phyloP scores from a whole-genome alignment of 2,329 filamentous ascomycete genomes.

The Trichophyton verrucosum region DNA sequence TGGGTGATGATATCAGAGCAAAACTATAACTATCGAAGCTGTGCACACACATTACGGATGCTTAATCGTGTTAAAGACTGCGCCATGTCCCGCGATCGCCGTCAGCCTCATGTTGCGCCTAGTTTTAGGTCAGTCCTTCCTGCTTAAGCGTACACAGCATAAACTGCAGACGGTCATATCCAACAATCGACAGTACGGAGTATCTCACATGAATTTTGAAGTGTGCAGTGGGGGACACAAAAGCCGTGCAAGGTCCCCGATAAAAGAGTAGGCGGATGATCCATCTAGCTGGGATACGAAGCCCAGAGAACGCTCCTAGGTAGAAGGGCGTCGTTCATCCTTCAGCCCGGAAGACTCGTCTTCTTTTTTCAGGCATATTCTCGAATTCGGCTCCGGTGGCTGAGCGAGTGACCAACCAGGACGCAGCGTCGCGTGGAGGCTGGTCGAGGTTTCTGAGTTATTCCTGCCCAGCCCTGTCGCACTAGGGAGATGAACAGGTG shows the following conservation, averaged over 20 bases:
- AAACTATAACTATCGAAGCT: too few relatives aligned
- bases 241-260: too few relatives aligned
- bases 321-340: neutral
- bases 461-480: neutral
- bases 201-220: too few relatives aligned
- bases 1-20: too few relatives aligned
- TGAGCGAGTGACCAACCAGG: neutral
- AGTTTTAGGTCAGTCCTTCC: neutral
- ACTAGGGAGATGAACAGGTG: neutral
- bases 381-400: neutral
- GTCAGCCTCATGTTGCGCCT: neutral
- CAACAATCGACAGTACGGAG: too few relatives aligned
- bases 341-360: neutral
- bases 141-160: neutral
- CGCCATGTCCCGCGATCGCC: neutral
- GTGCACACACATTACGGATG: neutral
- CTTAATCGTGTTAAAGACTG: neutral
- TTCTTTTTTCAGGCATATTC: neutral
- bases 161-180: neutral
- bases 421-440: neutral
- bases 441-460: neutral
- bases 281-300: too few relatives aligned
- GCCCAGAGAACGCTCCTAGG: too few relatives aligned
- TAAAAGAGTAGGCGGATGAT: too few relatives aligned
- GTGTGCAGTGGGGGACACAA: too few relatives aligned